Percentiles rank a stretch among this genome's conserved stretches.
phyloP scores from a whole-genome alignment of 345 rosid genomes.

The Nephelium lappaceum region DNA sequence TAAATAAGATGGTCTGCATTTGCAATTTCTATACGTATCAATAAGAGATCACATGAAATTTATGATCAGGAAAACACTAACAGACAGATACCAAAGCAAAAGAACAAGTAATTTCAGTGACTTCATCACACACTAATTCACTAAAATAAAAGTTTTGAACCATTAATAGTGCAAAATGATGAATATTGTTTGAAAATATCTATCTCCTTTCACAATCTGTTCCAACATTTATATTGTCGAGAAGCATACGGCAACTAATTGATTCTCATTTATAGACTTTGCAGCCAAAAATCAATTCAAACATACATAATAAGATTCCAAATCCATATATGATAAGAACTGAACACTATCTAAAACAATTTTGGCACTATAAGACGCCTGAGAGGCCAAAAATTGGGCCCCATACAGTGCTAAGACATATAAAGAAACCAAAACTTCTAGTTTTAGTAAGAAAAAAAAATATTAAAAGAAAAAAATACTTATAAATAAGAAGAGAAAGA shows the following conservation, averaged over 20 bases:
- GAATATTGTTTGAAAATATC: neutral
- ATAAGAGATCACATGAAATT: neutral
- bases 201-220: neutral
- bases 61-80: neutral
- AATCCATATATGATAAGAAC: constrained; percentile 16
- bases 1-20: neutral
- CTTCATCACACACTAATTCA: neutral
- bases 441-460: neutral
- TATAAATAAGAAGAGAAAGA: neutral
- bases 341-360: constrained; percentile 18
- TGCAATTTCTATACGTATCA: neutral
- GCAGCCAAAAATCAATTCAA: neutral
- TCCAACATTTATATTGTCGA: neutral
- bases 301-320: constrained; percentile 10
- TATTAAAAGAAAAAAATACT: neutral
- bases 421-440: constrained; percentile 17
- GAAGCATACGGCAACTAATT: neutral
- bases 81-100: neutral
- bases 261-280: neutral
- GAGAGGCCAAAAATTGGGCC: constrained; percentile 17
- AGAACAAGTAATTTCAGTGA: neutral
- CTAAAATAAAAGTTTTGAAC: neutral
- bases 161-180: neutral
- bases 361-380: constrained; percentile 13
- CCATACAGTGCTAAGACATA: constrained; percentile 19